Conservation (phyloP, 768 basidiomycete species). For the Trametes punicea region DNA sequence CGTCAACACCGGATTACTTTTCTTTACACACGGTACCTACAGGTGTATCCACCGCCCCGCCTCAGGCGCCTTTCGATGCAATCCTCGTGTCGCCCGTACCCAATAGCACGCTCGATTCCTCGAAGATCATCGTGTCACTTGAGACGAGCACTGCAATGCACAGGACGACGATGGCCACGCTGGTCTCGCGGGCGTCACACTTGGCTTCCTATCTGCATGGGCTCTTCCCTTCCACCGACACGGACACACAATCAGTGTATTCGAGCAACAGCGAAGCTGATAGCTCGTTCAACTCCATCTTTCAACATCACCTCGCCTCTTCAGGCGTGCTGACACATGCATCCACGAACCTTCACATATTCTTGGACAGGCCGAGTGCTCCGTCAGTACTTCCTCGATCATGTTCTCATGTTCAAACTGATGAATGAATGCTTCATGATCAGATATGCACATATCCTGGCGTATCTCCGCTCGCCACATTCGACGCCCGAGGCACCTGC, state of each 20-base stretch:
- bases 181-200: constrained; percentile 66
- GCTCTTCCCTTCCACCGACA: constrained; percentile 29
- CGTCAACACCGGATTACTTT: constrained; percentile 35
- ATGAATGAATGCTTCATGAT: background rate
- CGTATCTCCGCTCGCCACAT: constrained; percentile 63
- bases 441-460: constrained; percentile 70
- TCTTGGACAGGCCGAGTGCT: constrained; percentile 75
- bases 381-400: constrained; percentile 52
- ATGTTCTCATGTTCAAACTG: background rate
- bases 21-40: constrained; percentile 50
- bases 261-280: constrained; percentile 53
- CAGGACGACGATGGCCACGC: constrained; percentile 62
- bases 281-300: constrained; percentile 45
- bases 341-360: constrained; percentile 58
- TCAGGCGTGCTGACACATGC: constrained; percentile 50
- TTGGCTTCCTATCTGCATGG: constrained; percentile 42
- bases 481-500: constrained; percentile 45
- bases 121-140: constrained; percentile 63
- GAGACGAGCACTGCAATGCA: constrained; percentile 70
- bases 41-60: constrained; percentile 43
- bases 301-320: constrained; percentile 61
- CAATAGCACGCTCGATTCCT: constrained; percentile 45
- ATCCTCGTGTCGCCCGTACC: constrained; percentile 55
- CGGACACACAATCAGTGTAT: constrained; percentile 49
- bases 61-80: constrained; percentile 56